Conservation (phyloP, 2,329 filamentous ascomycete species). For the Claviceps humidiphila region DNA sequence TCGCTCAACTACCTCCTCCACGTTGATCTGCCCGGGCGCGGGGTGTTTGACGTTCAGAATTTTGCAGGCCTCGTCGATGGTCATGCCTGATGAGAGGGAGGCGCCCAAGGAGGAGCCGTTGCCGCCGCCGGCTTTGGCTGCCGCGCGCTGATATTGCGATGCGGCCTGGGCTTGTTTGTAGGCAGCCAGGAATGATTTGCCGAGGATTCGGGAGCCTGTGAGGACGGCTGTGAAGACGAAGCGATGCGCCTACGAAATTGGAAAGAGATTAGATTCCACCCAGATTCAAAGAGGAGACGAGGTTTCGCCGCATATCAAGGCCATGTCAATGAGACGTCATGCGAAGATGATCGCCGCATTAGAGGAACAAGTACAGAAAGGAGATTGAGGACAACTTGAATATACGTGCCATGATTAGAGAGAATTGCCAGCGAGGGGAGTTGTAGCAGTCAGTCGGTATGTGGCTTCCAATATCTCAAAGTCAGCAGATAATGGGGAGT, state of each 20-base stretch:
- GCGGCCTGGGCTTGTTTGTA: conserved; percentile 91
- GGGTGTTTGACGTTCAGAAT: conserved; percentile 94
- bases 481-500: background rate
- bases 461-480: background rate
- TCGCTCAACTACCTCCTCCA: conserved; percentile 66
- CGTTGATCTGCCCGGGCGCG: conserved; percentile 54
- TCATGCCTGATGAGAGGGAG: conserved; percentile 57
- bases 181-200: conserved; percentile 83
- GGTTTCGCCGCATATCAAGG: no score
- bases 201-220: conserved; percentile 81
- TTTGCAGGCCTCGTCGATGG: conserved; percentile 90
- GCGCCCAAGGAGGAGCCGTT: conserved; percentile 41
- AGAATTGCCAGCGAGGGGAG: background rate
- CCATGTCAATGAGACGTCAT: background rate
- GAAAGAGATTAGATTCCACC: conserved; percentile 8
- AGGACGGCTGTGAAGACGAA: conserved; percentile 80
- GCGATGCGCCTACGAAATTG: conserved; percentile 65
- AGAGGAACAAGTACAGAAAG: background rate
- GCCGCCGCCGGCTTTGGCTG: conserved; percentile 46
- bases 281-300: background rate
- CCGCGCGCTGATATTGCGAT: conserved; percentile 65
- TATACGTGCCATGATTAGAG: conserved; percentile 17
- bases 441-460: background rate
- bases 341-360: background rate
- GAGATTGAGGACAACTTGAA: conserved; percentile 1